Base-by-base conservation (phyloP, 192 early-diverging fungal genomes). In the Phycomyces blakesleeanus region DNA sequence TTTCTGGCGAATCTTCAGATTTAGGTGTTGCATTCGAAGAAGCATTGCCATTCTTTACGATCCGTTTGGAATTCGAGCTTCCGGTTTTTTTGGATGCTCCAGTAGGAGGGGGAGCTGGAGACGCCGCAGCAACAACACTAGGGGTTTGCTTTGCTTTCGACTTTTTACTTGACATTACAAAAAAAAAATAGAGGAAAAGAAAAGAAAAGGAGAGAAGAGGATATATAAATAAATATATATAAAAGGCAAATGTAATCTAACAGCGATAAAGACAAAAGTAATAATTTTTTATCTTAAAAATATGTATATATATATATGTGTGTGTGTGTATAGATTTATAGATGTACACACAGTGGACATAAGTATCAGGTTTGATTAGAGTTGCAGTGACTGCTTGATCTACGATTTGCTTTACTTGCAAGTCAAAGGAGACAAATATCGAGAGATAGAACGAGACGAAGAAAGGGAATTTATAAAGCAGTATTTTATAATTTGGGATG, bases 151-250 rank as follows among this genome's bases (percentile, higher is more conserved):
- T 49, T 7, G 37, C 5, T 22, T 62, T 62, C 25, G 29, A 51
- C 51, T 69, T 69, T 29, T 69, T 69, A 38, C 60, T 41, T 11
- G 67, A 69, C 67, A 69, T 69, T 39, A 14, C 8, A 55, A 1
- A 15, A 64, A 55, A 16, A 54, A 63, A 0, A 25, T 21, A 49
- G 38, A 64, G 29, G 47, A 54, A 54, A 3, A 25, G 11, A 7
- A 25, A 4, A 27, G 26, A 27, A 22, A 34, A 20, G 21, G 22
- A 54, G 53, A 54, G 3, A 22, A 27, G 8, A 11, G 5, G 12
- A 54, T 11, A 3, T 3, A 54, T 24, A 54, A 54, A n/a, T n/a
- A n/a, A n/a, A n/a, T n/a, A n/a, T n/a, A n/a, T n/a, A n/a, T n/a
- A n/a, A n/a, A n/a, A n/a, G n/a, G n/a, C n/a, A n/a, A n/a, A n/a